Percentiles rank a stretch among this genome's conserved stretches.
These are phyloP conservation scores for Nemania sp. DNA, from an alignment of 2,329 filamentous ascomycete species.

Conservation along the genomic window DNA sequence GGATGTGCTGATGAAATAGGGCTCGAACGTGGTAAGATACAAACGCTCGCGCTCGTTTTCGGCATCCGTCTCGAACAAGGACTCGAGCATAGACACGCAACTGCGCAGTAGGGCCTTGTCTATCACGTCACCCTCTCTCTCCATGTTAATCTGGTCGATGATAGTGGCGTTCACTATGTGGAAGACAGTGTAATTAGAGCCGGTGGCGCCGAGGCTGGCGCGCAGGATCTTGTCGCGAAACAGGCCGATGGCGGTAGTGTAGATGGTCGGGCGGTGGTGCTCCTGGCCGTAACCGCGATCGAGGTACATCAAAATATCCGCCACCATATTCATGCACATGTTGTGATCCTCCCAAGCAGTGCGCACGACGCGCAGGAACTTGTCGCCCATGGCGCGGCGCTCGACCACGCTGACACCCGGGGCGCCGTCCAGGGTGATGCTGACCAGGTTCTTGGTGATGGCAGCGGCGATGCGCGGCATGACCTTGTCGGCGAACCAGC, in stretches of 20 bases:
- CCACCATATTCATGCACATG: constrained; percentile 92
- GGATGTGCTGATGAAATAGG: constrained; percentile 72
- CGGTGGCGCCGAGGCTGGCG: constrained; percentile 51
- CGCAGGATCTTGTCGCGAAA: constrained; percentile 86
- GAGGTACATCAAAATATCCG: constrained; percentile 97
- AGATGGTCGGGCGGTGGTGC: constrained; percentile 73
- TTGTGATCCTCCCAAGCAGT: constrained; percentile 87
- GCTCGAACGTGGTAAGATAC: constrained; percentile 83
- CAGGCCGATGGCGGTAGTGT: constrained; percentile 79
- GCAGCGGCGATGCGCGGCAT: constrained; percentile 69
- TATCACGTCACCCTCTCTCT: constrained; percentile 85
- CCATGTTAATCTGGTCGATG: constrained; percentile 89
- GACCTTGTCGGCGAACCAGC: constrained; percentile 77
- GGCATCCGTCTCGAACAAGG: constrained; percentile 78
- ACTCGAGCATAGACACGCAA: constrained; percentile 87
- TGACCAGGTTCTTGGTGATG: constrained; percentile 70
- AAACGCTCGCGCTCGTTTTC: constrained; percentile 80
- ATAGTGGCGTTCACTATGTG: constrained; percentile 80
- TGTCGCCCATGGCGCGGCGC: constrained; percentile 77
- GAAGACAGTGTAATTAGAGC: constrained; percentile 60
- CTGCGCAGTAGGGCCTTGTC: constrained; percentile 81
- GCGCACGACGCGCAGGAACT: constrained; percentile 75
- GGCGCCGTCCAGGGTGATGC: constrained; percentile 59
- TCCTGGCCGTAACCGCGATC: constrained; percentile 83
- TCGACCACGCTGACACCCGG: constrained; percentile 72